Evolutionary conservation across 768 basidiomycete species (phyloP).

Genomic region (Naganishia vishniacii): DNA sequence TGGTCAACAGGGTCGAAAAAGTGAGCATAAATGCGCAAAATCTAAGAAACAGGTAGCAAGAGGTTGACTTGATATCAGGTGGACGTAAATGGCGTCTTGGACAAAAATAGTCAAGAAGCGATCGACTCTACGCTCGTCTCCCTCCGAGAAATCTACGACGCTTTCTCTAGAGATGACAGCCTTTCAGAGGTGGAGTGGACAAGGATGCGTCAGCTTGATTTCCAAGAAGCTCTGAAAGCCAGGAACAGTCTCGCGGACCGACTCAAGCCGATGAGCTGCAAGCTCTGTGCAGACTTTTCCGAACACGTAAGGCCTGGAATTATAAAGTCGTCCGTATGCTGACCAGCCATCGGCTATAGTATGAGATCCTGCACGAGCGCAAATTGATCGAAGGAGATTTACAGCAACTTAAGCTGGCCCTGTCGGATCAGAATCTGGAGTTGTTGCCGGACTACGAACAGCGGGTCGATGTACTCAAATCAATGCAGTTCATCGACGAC

Average conservation of each 20-base stretch:
- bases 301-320: constrained; percentile 60
- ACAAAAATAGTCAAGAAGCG: constrained; percentile 62
- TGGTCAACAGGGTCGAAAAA: constrained; percentile 68
- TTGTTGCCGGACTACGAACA: constrained; percentile 96
- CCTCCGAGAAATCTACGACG: constrained; percentile 59
- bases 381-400: constrained; percentile 70
- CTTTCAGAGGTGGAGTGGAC: constrained; percentile 81
- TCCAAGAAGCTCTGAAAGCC: constrained; percentile 71
- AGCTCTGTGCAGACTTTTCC: constrained; percentile 62
- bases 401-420: constrained; percentile 67
- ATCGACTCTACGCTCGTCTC: constrained; percentile 53
- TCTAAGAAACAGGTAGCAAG: no score
- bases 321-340: background rate
- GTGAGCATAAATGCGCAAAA: no score
- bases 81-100: constrained; percentile 63
- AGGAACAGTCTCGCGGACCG: constrained; percentile 56
- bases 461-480: constrained; percentile 79
- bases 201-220: constrained; percentile 69
- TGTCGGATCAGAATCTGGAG: constrained; percentile 95
- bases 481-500: constrained; percentile 87
- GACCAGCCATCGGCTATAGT: constrained; percentile 54
- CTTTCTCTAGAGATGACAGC: constrained; percentile 34
- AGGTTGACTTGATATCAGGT: constrained; percentile 54
- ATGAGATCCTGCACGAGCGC: constrained; percentile 65
- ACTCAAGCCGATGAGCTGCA: constrained; percentile 54